Evolutionary conservation across 2,329 filamentous ascomycete genomes (phyloP), one percentile per base, ranked within the genome.

Genomic region (Aspergillus brunneoviolaceus): DNA sequence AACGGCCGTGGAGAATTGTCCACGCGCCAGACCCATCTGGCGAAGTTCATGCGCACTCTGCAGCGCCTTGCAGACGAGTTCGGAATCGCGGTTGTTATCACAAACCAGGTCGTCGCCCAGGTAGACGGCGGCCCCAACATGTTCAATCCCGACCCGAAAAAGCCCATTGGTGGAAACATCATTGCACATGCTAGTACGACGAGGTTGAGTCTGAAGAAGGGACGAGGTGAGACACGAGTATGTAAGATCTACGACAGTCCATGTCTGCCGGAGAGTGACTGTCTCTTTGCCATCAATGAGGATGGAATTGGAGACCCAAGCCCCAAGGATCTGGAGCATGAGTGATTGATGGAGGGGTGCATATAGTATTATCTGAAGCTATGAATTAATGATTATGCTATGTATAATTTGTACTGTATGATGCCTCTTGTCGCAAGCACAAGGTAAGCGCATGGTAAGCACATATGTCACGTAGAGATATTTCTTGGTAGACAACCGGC

Each of bases 171-270:
- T 67, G 95, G 95, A 65, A 98, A 99, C 77, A 99, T 99, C 67
- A 98, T 99, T 74, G 95, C 96, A 2, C 95, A 99, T 76, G 93
- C 95, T 55, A 96, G 92, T 72, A 99, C 95, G 1, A 99, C 95
- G 2, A 85, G 95, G 71, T 84, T 99, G 69, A 97, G 92, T 71
- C 77, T 99, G 73, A 97, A 96, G 81, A 99, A 99, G 77, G 96
- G 95, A 1, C 85, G 95, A 58, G 95, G 86, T 31, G 95, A 99
- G 82, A 99, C 95, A 23, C 87, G 95, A 80, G 91, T 99, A 67
- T 96, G 95, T 80, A 99, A 98, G 83, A 99, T 99, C 63, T 99
- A 99, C 74, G 96, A 99, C 78, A 98, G 93, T 69, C 95, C 95
- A 2, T 99, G 95, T 77, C 80, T 99, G 65, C 95, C 95, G 0